These are phyloP conservation scores for Bacidia gigantensis DNA, from an alignment of 495 filamentous ascomycete genomes.

Conservation along the genomic window DNA sequence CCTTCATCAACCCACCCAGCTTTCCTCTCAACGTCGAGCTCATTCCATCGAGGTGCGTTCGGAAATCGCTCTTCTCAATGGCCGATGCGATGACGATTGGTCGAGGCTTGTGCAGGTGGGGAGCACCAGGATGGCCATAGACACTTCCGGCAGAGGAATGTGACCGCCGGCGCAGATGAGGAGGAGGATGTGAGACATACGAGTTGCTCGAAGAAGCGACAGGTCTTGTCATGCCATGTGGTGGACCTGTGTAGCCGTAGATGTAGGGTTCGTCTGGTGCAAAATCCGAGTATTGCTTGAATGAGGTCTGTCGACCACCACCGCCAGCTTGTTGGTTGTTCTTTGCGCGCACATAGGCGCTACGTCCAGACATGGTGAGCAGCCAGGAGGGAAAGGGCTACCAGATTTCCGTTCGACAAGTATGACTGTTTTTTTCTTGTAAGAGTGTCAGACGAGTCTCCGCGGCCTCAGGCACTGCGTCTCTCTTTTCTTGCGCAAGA, in stretches of 20 bases:
- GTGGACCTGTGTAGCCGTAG: slow-evolving; percentile 15
- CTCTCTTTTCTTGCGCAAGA: background rate
- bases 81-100: slow-evolving; percentile 21
- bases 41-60: slow-evolving; percentile 22
- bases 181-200: slow-evolving; percentile 13
- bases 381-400: background rate
- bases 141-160: slow-evolving; percentile 18
- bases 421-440: slow-evolving; percentile 1
- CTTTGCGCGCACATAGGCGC: slow-evolving; percentile 19
- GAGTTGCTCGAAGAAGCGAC: slow-evolving; percentile 15
- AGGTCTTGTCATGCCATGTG: slow-evolving; percentile 7
- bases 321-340: slow-evolving; percentile 14
- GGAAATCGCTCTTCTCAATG: slow-evolving; percentile 21
- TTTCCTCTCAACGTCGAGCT: slow-evolving; percentile 20
- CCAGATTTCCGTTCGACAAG: too few relatives aligned
- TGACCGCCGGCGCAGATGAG: slow-evolving; percentile 17
- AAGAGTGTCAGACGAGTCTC: background rate
- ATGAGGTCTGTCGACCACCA: slow-evolving; percentile 11
- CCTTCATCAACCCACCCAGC: slow-evolving; percentile 17
- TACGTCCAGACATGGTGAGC: slow-evolving; percentile 18
- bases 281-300: slow-evolving; percentile 15
- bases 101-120: slow-evolving; percentile 19
- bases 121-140: slow-evolving; percentile 18
- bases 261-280: slow-evolving; percentile 13
- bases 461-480: background rate